Evolutionary conservation across 225 moss, liverwort and hornwort species (phyloP).

Genomic region (Polytrichum formosum): DNA sequence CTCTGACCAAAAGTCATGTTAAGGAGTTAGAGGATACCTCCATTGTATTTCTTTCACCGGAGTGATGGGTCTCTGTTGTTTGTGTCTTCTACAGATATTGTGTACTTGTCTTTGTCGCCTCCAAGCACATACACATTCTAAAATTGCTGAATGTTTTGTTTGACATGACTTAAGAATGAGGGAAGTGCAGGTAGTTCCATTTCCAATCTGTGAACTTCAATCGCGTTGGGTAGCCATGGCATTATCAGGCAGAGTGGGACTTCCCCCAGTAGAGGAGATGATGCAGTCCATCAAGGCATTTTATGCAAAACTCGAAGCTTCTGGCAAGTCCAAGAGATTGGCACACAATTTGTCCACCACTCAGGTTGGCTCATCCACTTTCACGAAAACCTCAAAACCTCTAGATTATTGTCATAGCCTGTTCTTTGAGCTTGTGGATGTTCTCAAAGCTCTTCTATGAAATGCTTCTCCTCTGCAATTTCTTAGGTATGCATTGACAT

Average conservation of each 20-base stretch:
- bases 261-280: constrained; percentile 67
- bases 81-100: too few species aligned
- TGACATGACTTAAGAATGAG: neutral
- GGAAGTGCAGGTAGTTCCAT: constrained; percentile 53
- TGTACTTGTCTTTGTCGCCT: too few species aligned
- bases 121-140: neutral
- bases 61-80: too few species aligned
- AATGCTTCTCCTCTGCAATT: too few species aligned
- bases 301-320: constrained; percentile 52
- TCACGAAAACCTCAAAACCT: constrained; percentile 6
- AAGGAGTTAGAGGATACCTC: too few species aligned
- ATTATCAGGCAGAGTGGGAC: constrained; percentile 48
- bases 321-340: constrained; percentile 36
- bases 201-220: constrained; percentile 67
- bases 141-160: neutral
- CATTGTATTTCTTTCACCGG: too few species aligned
- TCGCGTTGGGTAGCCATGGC: constrained; percentile 84
- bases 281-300: constrained; percentile 37
- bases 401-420: too few species aligned
- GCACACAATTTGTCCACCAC: constrained; percentile 32
- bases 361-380: constrained; percentile 36
- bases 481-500: too few species aligned
- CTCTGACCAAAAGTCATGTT: too few species aligned
- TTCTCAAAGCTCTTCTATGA: too few species aligned
- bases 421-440: too few species aligned